A percentile compares a stretch with the other conserved stretches of the same genome.
Evolutionary conservation across 164 flowering plant genomes (phyloP).

Genomic region (Magnolia officinalis): DNA sequence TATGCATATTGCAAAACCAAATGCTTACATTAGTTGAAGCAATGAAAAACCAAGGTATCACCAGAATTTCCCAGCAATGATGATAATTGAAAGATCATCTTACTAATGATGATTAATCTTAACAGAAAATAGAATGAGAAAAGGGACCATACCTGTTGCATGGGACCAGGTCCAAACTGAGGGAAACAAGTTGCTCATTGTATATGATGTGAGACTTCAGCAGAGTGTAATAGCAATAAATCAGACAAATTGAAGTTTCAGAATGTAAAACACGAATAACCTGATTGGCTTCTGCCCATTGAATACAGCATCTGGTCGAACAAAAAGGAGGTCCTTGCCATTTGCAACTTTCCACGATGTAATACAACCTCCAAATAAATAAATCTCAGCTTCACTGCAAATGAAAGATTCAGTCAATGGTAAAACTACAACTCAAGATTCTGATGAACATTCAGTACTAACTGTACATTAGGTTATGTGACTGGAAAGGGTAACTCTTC

Average conservation of each 20-base stretch:
- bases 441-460: too few species aligned
- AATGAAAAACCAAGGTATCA: too few species aligned
- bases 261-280: conserved; percentile 22
- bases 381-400: conserved; percentile 82
- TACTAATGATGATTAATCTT: too few species aligned
- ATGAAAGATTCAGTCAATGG: background rate
- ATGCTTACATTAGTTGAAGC: too few species aligned
- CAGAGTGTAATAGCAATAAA: background rate
- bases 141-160: too few species aligned
- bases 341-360: conserved; percentile 86
- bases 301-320: conserved; percentile 93
- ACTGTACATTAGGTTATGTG: too few species aligned
- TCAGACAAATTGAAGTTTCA: background rate
- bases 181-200: background rate
- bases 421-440: background rate
- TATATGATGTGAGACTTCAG: background rate
- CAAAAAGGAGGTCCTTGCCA: conserved; percentile 82
- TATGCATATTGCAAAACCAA: too few species aligned
- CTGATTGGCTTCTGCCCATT: conserved; percentile 94
- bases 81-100: too few species aligned
- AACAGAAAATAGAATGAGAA: too few species aligned
- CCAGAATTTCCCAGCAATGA: too few species aligned
- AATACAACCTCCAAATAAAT: conserved; percentile 81
- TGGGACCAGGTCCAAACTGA: too few species aligned
- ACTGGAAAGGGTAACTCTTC: too few species aligned